Evolutionary conservation across 371 early-diverging fungal species (phyloP).

Genomic region (Saksenaea vasiformis): DNA sequence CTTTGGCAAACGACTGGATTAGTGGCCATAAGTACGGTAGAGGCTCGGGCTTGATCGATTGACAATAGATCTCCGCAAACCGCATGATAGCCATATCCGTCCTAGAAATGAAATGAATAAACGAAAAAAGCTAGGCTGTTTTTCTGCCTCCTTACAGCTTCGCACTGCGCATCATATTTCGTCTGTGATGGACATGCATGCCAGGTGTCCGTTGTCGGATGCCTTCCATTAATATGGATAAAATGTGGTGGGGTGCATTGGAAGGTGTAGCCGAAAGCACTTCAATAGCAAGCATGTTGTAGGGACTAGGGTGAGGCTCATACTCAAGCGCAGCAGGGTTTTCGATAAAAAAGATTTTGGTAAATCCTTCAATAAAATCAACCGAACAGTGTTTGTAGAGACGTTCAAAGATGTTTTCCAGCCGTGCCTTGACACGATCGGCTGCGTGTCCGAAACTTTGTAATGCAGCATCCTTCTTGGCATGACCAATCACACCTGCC

Average conservation of each 20-base stretch:
- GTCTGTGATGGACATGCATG: conserved; percentile 34
- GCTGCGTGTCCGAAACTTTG: conserved; percentile 48
- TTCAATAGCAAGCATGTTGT: conserved; percentile 46
- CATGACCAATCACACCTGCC: conserved; percentile 27
- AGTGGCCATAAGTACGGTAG: conserved; percentile 67
- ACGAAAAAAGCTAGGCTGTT: not conserved
- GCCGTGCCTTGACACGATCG: conserved; percentile 50
- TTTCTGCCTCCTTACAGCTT: conserved; percentile 52
- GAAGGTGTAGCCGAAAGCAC: conserved; percentile 54
- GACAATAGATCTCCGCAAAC: conserved; percentile 62
- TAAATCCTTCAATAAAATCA: conserved; percentile 66
- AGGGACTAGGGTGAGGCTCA: conserved; percentile 24
- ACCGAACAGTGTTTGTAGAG: conserved; percentile 57
- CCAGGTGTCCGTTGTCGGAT: conserved; percentile 58
- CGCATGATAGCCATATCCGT: conserved; percentile 64
- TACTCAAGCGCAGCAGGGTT: conserved; percentile 54
- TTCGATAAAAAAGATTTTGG: conserved; percentile 62
- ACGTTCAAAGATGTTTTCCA: conserved; percentile 59
- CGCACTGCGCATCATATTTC: conserved; percentile 49
- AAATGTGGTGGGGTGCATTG: conserved; percentile 55
- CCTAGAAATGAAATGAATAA: conserved; percentile 25
- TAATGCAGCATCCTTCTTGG: conserved; percentile 44
- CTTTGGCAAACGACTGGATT: conserved; percentile 66
- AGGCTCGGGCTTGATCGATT: conserved; percentile 47
- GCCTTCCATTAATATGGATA: conserved; percentile 57